Conservation (phyloP, 176 grass and related monocot genomes). For the Zizania latifolia region DNA sequence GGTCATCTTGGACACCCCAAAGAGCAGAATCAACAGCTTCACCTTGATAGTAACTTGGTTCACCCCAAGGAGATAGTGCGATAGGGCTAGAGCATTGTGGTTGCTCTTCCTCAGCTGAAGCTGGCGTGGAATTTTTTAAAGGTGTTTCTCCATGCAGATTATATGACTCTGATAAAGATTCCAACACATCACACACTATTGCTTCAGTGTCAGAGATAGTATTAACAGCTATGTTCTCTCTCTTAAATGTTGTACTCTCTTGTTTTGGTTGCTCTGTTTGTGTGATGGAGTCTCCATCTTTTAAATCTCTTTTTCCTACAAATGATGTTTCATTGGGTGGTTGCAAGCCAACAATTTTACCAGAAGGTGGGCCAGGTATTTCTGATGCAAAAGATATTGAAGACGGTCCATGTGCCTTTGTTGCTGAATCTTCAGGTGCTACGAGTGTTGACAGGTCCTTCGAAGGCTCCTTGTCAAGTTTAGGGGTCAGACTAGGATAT, state of each 20-base stretch:
- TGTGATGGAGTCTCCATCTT: conserved; percentile 2
- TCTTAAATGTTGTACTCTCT: background rate
- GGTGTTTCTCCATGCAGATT: conserved; percentile 5
- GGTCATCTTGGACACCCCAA: conserved; percentile 56
- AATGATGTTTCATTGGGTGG: conserved; percentile 35
- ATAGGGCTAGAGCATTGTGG: conserved; percentile 46
- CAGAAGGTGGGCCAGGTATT: conserved; percentile 33
- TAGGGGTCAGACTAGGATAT: conserved; percentile 51
- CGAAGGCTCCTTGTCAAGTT: conserved; percentile 28
- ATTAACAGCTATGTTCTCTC: conserved; percentile 13
- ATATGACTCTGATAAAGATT: conserved; percentile 29
- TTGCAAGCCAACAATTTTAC: conserved; percentile 35
- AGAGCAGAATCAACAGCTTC: conserved; percentile 52
- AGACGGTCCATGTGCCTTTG: conserved; percentile 30
- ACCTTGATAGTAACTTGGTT: conserved; percentile 61
- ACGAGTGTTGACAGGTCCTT: conserved; percentile 32
- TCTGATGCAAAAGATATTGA: conserved; percentile 28
- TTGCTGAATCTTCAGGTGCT: conserved; percentile 36
- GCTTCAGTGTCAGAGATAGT: conserved; percentile 30
- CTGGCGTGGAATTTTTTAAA: conserved; percentile 23
- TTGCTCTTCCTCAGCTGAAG: conserved; percentile 54
- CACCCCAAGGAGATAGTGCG: conserved; percentile 49
- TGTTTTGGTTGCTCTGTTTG: conserved; percentile 21
- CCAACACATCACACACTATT: conserved; percentile 27
- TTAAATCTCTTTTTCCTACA: conserved; percentile 34